Conservation (phyloP, 2,329 filamentous ascomycete genomes). For the Plenodomus tracheiphilus region DNA sequence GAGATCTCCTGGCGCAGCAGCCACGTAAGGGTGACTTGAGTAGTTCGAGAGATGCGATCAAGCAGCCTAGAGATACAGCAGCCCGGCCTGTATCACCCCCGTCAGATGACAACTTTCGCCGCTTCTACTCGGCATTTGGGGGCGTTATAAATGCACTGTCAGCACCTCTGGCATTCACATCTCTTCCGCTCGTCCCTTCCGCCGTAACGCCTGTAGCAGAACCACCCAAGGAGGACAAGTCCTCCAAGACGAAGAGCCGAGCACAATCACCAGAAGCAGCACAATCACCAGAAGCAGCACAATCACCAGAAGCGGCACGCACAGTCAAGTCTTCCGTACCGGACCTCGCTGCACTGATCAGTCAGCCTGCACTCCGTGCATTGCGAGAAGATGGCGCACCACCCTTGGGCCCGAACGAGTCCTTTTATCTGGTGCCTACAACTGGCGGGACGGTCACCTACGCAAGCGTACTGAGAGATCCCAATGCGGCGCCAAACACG, state of each 20-base stretch:
- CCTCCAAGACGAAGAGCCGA: constrained; percentile 27
- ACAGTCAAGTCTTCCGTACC: constrained; percentile 59
- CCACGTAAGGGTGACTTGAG: constrained; percentile 29
- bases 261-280: constrained; percentile 34
- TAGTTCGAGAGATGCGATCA: constrained; percentile 16
- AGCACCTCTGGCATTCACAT: constrained; percentile 88
- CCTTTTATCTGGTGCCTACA: constrained; percentile 91
- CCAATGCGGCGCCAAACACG: constrained; percentile 54
- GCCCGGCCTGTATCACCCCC: constrained; percentile 24
- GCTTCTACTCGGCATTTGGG: constrained; percentile 91
- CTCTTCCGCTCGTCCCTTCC: constrained; percentile 68
- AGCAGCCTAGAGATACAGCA: constrained; percentile 13
- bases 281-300: no score
- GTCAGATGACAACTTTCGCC: constrained; percentile 78
- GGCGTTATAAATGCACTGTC: constrained; percentile 86
- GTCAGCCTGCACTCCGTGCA: constrained; percentile 79
- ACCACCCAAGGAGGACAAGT: constrained; percentile 22
- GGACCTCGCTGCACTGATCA: constrained; percentile 82
- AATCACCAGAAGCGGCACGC: constrained; percentile 34
- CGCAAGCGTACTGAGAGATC: constrained; percentile 72
- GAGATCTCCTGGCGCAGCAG: constrained; percentile 40
- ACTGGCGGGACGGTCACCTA: constrained; percentile 92
- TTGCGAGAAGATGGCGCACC: constrained; percentile 66
- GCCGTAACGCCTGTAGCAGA: constrained; percentile 32
- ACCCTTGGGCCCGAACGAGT: constrained; percentile 47